Base-by-base conservation (phyloP, 805 yeast genomes). In the Metschnikowia amazonensis region DNA sequence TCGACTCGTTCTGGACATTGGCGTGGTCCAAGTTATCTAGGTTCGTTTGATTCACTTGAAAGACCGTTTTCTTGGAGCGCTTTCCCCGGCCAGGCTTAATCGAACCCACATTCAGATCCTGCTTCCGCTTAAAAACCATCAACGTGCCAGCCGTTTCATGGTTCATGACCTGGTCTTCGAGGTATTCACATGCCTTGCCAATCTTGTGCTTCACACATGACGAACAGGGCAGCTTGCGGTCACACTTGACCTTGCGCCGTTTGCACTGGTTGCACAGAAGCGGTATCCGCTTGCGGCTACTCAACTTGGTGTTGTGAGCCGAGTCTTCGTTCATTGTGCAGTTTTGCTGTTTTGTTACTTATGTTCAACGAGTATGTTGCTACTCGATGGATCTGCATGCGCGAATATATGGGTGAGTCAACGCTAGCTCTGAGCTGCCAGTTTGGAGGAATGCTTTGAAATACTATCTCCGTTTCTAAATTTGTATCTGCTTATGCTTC, bases 201-300 rank as follows among this genome's bases (percentile, higher is more conserved):
- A 55, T 56, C 30, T 60, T 60, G 42, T 62, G 60, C 31, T 53
- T 57, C 5, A 58, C 43, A 47, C 74, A 69, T 6, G 67, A 54
- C 18, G 59, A 50, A 46, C 74, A 69, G 1, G 74, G 74, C 31
- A 51, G 48, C 11, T 60, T 60, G 27, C 70, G 55, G 50, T 69
- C 72, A 52, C 74, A 69, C 43, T 64, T 66, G 35, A 68, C 69
- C 48, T 69, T 69, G 27, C 72, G 47, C 42, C 52, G 56, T 45
- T 65, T 64, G 56, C 74, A 69, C 32, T 59, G 61, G 41, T 49
- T 56, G 46, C 74, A 69, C 48, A 64, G 69, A 21, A 64, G 60
- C 21, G 69, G 57, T n/a, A 57, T 45, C 8, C 51, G 46, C 27
- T 43, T 29, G 6, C 48, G 48, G 14, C 36, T 34, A n/a, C 37